These are phyloP conservation scores for Fonsecaea multimorphosa DNA, from an alignment of 2,329 filamentous ascomycete genomes.

Conservation along the genomic window DNA sequence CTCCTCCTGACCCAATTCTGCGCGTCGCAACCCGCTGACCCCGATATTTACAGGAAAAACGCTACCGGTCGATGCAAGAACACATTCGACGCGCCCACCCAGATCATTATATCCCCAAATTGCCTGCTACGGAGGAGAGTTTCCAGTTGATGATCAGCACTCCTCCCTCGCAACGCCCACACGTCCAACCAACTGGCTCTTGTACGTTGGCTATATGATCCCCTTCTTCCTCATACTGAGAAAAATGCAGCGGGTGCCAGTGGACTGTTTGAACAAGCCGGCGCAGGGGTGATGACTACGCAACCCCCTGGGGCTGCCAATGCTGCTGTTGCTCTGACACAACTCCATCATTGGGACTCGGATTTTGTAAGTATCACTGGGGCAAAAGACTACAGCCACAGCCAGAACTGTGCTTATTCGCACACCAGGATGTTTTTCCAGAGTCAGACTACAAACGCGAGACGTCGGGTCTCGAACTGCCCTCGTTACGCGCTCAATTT, in stretches of 20 bases:
- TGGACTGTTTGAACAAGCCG: conserved; percentile 71
- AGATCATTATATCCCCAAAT: conserved; percentile 96
- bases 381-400: conserved; percentile 8
- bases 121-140: conserved; percentile 97
- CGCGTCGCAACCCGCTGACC: conserved; percentile 43
- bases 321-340: conserved; percentile 84
- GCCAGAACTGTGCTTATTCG: conserved; percentile 37
- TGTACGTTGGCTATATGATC: conserved; percentile 41
- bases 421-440: conserved; percentile 70
- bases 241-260: conserved; percentile 58
- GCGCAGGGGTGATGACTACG: conserved; percentile 73
- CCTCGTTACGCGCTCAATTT: conserved; percentile 70
- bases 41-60: conserved; percentile 72
- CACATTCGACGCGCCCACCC: conserved; percentile 97
- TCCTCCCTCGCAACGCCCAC: conserved; percentile 74
- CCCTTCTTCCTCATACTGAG: conserved; percentile 36
- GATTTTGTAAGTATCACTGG: conserved; percentile 67
- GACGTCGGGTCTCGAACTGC: conserved; percentile 71
- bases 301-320: conserved; percentile 71
- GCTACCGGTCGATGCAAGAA: conserved; percentile 98
- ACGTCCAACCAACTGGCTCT: conserved; percentile 52
- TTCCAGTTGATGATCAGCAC: conserved; percentile 96
- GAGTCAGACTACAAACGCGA: conserved; percentile 71
- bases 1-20: conserved; percentile 18
- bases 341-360: conserved; percentile 82